Conservation (phyloP, 495 filamentous ascomycete species). For the Melanomma pulvis-pyrius region DNA sequence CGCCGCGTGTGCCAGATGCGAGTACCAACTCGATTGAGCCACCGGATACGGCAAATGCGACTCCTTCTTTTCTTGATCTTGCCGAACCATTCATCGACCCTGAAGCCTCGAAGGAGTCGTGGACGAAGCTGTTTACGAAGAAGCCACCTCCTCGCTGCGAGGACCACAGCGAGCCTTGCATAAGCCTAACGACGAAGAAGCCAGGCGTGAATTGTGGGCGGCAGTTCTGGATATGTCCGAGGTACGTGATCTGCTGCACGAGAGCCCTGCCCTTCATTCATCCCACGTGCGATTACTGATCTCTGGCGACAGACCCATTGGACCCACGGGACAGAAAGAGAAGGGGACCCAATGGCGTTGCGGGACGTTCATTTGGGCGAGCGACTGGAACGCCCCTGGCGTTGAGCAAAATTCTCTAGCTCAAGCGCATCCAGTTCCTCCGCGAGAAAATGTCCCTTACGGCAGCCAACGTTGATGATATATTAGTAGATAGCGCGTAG, state of each 20-base stretch:
- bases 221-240: conserved; percentile 82
- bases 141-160: conserved; percentile 76
- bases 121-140: conserved; percentile 82
- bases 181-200: conserved; percentile 80
- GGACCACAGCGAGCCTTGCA: conserved; percentile 80
- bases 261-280: not conserved
- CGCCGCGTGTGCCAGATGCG: not conserved
- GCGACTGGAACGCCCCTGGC: conserved; percentile 65
- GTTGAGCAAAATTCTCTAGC: too few relatives aligned
- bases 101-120: conserved; percentile 71
- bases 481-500: too few relatives aligned
- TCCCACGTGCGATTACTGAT: not conserved
- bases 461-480: too few relatives aligned
- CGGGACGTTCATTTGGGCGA: conserved; percentile 86
- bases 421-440: too few relatives aligned
- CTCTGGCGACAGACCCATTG: conserved; percentile 60
- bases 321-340: conserved; percentile 81
- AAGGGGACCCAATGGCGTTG: conserved; percentile 82
- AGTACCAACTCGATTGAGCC: not conserved
- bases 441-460: too few relatives aligned
- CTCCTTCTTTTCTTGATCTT: not conserved
- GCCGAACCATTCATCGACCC: conserved; percentile 45
- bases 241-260: conserved; percentile 13
- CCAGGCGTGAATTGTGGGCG: conserved; percentile 80
- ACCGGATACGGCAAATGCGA: not conserved